Base-by-base conservation (phyloP, 2,329 filamentous ascomycete species). In the Aquanectria penicillioides region DNA sequence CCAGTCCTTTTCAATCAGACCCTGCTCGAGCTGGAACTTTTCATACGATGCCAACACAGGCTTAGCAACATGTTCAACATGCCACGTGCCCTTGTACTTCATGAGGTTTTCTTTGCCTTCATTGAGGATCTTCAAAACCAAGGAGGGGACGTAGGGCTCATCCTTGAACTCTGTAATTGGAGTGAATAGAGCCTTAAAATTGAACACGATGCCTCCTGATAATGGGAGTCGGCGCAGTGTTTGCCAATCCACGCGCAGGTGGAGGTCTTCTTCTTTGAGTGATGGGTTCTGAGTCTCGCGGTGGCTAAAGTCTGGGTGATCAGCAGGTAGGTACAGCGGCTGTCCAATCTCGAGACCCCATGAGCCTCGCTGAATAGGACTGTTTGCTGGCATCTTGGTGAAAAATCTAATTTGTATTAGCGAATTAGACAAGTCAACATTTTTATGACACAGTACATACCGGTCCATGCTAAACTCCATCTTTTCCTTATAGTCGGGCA, bases 381-480 rank as follows among this genome's bases (percentile, higher is more conserved):
- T 87, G 62, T 89, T 84, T 0, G 89, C 84, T 0, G 91, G 86
- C 79, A 93, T 87, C 71, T 92, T 94, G 25, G 89, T 86, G 71
- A 97, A 96, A 75, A 87, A 95, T n/a, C 90, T 91, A 50, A 0
- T 1, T 0, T 0, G 11, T 0, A 7, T 68, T 1, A 66, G 55
- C 1, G 2, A 4, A 6, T 11, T 2, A 10, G 20, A 9, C 15
- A 18, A 7, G 22, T 17, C 0, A 3, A 2, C 4, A 8, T 1
- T 9, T 11, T 2, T 7, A 0, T 6, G 17, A 2, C 3, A 3
- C 4, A 2, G 6, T 11, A 70, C 83, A 47, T 76, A 92, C 85
- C 91, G 83, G 69, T 96, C 92, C 89, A 97, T 94, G 34, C 90
- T 93, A 63, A 93, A 90, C 31, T 90, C 85, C 90, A 96, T 93